These are phyloP conservation scores for Hortiboletus rubellus DNA, from an alignment of 1,284 basidiomycete species.

Conservation along the genomic window DNA sequence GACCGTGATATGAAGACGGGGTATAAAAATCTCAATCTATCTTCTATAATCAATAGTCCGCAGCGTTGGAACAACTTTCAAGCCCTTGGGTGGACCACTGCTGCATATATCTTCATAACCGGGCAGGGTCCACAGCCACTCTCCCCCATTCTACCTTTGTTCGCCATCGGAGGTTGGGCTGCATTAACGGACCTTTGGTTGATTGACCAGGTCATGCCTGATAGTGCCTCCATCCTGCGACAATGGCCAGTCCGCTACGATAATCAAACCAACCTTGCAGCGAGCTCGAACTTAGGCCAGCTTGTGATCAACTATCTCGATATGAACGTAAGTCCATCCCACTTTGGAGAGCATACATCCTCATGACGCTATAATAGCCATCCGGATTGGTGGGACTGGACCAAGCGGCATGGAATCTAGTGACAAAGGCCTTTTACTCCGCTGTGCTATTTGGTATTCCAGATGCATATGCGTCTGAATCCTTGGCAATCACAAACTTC, in stretches of 20 bases:
- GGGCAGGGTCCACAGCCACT: neutral
- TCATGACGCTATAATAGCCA: neutral
- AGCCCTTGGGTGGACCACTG: neutral
- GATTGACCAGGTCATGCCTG: neutral
- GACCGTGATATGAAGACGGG: neutral
- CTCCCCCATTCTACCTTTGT: neutral
- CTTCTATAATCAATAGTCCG: neutral
- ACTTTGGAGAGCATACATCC: no score
- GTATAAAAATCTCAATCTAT: neutral
- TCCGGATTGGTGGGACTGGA: neutral
- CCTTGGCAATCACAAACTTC: neutral
- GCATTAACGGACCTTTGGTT: neutral
- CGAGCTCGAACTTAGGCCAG: neutral
- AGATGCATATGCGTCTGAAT: neutral
- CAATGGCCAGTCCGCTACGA: neutral
- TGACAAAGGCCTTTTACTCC: neutral
- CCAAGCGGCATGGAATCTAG: neutral
- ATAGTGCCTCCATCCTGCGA: neutral
- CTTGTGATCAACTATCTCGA: neutral
- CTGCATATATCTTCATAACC: neutral
- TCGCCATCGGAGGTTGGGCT: neutral
- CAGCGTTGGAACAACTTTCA: neutral
- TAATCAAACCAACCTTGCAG: neutral
- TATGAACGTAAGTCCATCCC: neutral
- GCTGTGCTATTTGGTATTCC: neutral